Evolutionary conservation across 352 stramenopile genomes (phyloP).

Genomic region (Phytopythium vexans): DNA sequence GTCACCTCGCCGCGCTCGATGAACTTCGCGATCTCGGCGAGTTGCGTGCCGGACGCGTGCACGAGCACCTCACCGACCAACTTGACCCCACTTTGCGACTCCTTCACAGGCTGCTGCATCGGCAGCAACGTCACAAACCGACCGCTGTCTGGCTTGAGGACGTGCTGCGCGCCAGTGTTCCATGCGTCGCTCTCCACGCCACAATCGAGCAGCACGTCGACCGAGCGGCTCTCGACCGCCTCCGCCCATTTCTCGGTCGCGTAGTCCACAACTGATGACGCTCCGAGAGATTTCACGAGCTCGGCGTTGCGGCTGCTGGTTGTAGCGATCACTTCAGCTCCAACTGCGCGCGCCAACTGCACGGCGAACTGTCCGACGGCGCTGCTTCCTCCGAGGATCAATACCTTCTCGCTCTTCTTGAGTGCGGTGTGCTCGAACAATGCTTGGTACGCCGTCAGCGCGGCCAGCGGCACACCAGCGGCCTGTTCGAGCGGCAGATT

Average conservation of each 20-base stretch:
- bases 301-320: constrained; percentile 20
- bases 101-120: no score
- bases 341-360: constrained; percentile 31
- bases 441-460: constrained; percentile 17
- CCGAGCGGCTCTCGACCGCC: constrained; percentile 7
- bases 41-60: no score
- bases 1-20: constrained; percentile 22
- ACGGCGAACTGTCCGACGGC: constrained; percentile 37
- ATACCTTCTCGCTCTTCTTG: constrained; percentile 9
- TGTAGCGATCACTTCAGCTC: constrained; percentile 13
- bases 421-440: constrained; percentile 5
- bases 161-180: not conserved
- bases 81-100: no score
- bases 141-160: no score
- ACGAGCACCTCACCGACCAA: no score
- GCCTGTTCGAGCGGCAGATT: constrained; percentile 20
- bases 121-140: no score
- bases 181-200: constrained; percentile 4
- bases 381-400: constrained; percentile 43
- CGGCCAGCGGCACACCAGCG: constrained; percentile 11
- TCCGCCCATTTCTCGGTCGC: constrained; percentile 20
- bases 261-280: constrained; percentile 30
- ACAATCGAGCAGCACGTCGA: constrained; percentile 10
- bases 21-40: no score
- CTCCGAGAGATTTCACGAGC: constrained; percentile 21